Conservation (phyloP, 441 rosid genomes). For the Eutrema salsugineum region DNA sequence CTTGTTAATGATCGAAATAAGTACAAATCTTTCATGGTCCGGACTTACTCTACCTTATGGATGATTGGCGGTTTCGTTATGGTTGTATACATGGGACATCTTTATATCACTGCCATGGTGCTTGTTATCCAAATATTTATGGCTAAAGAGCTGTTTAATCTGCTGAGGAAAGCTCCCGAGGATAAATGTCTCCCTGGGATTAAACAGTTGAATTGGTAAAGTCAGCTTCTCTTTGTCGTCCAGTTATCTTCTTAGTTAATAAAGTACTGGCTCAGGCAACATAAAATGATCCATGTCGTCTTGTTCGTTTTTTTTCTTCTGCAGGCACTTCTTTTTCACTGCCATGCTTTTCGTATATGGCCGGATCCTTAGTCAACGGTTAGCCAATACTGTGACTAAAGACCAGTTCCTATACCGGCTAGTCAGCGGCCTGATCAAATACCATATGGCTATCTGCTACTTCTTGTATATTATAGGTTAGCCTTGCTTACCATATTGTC, state of each 20-base stretch:
- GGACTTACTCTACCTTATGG: slow-evolving; percentile 40
- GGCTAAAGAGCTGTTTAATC: slow-evolving; percentile 45
- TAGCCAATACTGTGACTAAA: slow-evolving; percentile 72
- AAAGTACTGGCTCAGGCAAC: neutral
- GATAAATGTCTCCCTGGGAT: slow-evolving; percentile 39
- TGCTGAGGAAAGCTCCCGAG: slow-evolving; percentile 41
- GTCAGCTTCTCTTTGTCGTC: neutral
- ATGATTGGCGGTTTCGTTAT: slow-evolving; percentile 41
- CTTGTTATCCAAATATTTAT: slow-evolving; percentile 42
- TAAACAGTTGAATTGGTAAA: slow-evolving; percentile 37
- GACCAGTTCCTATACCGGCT: slow-evolving; percentile 74
- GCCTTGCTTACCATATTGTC: slow-evolving; percentile 17
- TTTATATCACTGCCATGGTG: slow-evolving; percentile 42
- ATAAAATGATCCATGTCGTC: neutral
- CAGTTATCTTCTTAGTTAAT: neutral
- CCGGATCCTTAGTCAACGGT: slow-evolving; percentile 79
- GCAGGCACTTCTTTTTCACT: slow-evolving; percentile 93
- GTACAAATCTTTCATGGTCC: slow-evolving; percentile 39
- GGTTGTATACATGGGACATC: slow-evolving; percentile 45
- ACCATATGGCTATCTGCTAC: slow-evolving; percentile 84
- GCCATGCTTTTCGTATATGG: slow-evolving; percentile 91
- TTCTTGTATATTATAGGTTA: slow-evolving; percentile 81
- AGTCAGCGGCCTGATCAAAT: slow-evolving; percentile 71
- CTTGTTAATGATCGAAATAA: slow-evolving; percentile 35
- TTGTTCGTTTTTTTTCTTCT: slow-evolving; percentile 11